Base-by-base conservation (phyloP, 305 asterid species). In the Plantago coronopus region DNA sequence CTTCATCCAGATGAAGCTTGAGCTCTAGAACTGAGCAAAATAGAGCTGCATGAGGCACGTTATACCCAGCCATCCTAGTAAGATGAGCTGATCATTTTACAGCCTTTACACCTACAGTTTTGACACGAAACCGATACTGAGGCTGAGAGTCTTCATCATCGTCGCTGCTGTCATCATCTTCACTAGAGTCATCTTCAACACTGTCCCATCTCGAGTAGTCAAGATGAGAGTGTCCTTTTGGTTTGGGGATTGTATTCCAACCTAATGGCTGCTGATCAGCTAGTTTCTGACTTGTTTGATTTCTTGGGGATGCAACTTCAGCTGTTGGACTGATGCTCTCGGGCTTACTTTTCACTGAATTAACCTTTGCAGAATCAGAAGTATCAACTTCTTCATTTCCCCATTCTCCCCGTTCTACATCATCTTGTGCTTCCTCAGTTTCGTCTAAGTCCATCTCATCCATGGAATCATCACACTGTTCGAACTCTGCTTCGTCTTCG, bases 171-270 rank as follows among this genome's bases (percentile, higher is more conserved):
- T 86, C 93, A 0, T 81, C 88, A 0, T 86, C 95, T 57, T 88
- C 95, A 38, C 89, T 82, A 6, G 96, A 84, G 69, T 76, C 95
- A 72, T 83, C 95, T 69, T 84, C 88, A 54, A 91, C 96, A 12
- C 77, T 77, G 67, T 91, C 96, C 98, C 98, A 91, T 64, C 90
- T 82, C 5, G 98, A 91, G 79, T 91, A 91, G 72, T 86, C 98
- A 61, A 88, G 96, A 66, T 83, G 79, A 48, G 98, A 83, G 66
- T 91, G 96, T 37, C 98, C 96, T 77, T 86, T 91, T 7, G 95
- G 96, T 74, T 91, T 87, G 5, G 95, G 89, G 47, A 87, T 76
- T 45, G 83, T 77, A 69, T 79, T 80, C 96, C 96, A 91, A 40
- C 86, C 74, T 10, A 78, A 63, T 43, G 88, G 63, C 54, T 76